phyloP scores from a whole-genome alignment of 1,284 basidiomycete genomes.

The Ganoderma meredithae region DNA sequence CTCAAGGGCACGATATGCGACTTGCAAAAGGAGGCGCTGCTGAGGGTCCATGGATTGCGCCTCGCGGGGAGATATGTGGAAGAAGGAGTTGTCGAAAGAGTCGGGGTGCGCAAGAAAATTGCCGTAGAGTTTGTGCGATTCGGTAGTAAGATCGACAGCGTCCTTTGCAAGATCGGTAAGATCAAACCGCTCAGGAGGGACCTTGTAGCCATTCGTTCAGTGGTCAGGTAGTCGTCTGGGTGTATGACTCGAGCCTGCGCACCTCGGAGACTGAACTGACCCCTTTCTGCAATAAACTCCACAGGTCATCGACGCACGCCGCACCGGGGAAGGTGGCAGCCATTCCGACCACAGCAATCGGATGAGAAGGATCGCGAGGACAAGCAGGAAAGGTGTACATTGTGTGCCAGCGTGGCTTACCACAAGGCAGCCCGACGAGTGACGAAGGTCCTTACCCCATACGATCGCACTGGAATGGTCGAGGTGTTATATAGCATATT shows the following conservation, averaged over 20 bases:
- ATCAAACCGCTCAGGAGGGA: constrained; percentile 55
- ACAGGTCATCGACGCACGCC: constrained; percentile 52
- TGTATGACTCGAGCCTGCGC: constrained; percentile 3
- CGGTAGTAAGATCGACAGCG: constrained; percentile 40
- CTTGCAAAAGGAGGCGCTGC: constrained; percentile 70
- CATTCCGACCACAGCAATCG: constrained; percentile 71
- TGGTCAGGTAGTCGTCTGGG: background rate
- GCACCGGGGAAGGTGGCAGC: constrained; percentile 71
- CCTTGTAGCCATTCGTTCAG: constrained; percentile 1
- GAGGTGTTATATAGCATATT: background rate
- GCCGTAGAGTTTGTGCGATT: constrained; percentile 52
- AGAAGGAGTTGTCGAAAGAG: constrained; percentile 74
- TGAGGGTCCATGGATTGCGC: constrained; percentile 80
- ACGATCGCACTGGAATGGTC: background rate
- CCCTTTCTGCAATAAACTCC: constrained; percentile 65
- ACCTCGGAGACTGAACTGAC: constrained; percentile 68
- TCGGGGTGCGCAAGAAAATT: constrained; percentile 68
- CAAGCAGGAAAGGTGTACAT: background rate
- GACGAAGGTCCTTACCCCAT: background rate
- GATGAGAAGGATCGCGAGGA: background rate
- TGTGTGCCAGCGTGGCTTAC: background rate
- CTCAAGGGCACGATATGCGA: constrained; percentile 73
- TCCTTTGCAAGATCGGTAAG: constrained; percentile 48
- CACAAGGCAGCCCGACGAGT: background rate
- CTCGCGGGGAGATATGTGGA: constrained; percentile 76